Evolutionary conservation across 768 basidiomycete species (phyloP).

Genomic region (Boletus fagicola): DNA sequence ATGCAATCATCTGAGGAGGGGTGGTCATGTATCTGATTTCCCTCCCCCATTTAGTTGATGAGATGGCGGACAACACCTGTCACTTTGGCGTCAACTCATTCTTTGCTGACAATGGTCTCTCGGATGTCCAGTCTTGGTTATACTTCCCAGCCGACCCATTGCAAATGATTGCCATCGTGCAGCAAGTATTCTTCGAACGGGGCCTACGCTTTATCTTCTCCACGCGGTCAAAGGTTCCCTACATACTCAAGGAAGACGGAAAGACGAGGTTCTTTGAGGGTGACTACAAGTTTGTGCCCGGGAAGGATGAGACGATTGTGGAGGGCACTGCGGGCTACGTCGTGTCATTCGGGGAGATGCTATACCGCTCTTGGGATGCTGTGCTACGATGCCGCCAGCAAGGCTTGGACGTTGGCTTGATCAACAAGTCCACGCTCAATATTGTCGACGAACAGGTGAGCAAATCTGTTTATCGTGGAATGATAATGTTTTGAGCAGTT

Average conservation of each 20-base stretch:
- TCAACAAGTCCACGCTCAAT: slow-evolving; percentile 85
- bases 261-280: slow-evolving; percentile 61
- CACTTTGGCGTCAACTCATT: slow-evolving; percentile 81
- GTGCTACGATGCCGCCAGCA: slow-evolving; percentile 68
- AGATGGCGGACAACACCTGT: slow-evolving; percentile 62
- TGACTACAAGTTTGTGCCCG: slow-evolving; percentile 76
- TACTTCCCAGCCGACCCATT: slow-evolving; percentile 87
- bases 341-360: slow-evolving; percentile 83
- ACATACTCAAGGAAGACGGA: slow-evolving; percentile 76
- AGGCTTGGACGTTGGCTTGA: slow-evolving; percentile 77
- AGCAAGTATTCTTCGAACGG: slow-evolving; percentile 77
- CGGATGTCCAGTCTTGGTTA: slow-evolving; percentile 72
- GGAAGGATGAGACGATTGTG: slow-evolving; percentile 78
- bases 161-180: slow-evolving; percentile 77
- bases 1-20: neutral
- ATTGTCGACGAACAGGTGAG: slow-evolving; percentile 75
- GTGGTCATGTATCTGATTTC: neutral
- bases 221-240: slow-evolving; percentile 87
- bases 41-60: slow-evolving; percentile 48
- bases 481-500: neutral
- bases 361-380: slow-evolving; percentile 81
- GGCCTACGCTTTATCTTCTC: slow-evolving; percentile 87
- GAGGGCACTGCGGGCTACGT: slow-evolving; percentile 82
- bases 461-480: slow-evolving; percentile 1
- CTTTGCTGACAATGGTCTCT: slow-evolving; percentile 86